A percentile compares a stretch with the other conserved stretches of the same genome.
phyloP scores from a whole-genome alignment of 2,329 filamentous ascomycete species.

The Monilinia polystroma region DNA sequence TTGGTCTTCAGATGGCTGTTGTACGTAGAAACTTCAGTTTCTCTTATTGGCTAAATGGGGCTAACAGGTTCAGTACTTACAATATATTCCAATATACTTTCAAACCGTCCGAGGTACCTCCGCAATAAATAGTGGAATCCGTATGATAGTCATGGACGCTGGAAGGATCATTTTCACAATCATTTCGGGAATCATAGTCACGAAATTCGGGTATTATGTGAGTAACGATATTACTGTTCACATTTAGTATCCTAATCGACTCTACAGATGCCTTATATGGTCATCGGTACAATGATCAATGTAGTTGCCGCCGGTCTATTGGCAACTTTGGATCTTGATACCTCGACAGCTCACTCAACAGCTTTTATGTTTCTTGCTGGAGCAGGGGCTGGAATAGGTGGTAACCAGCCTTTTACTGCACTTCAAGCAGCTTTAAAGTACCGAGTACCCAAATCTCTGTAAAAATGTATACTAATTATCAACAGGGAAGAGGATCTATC shows the following conservation, averaged over 20 bases:
- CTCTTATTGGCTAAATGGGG: too few species aligned
- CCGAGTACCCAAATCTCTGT: too few species aligned
- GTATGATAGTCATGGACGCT: neutral
- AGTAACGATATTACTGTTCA: neutral
- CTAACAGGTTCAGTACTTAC: neutral
- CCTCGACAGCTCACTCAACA: slow-evolving; percentile 12
- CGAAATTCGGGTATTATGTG: slow-evolving; percentile 7
- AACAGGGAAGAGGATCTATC: neutral
- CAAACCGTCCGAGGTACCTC: neutral
- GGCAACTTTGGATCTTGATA: neutral
- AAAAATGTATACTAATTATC: neutral
- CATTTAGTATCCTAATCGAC: neutral
- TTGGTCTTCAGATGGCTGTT: slow-evolving; percentile 1
- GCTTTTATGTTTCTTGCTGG: slow-evolving; percentile 6
- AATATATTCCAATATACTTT: slow-evolving; percentile 10
- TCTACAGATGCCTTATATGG: slow-evolving; percentile 9
- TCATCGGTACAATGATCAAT: neutral
- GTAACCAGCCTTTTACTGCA: slow-evolving; percentile 7
- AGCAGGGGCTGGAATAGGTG: neutral
- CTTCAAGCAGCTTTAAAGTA: slow-evolving; percentile 1
- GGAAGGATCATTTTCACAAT: neutral
- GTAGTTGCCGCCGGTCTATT: neutral
- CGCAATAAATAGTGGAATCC: neutral
- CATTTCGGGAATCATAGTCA: neutral
- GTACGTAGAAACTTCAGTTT: neutral